Evolutionary conservation across 257 asterid genomes (phyloP).

Genomic region (Primulina huaijiensis): DNA sequence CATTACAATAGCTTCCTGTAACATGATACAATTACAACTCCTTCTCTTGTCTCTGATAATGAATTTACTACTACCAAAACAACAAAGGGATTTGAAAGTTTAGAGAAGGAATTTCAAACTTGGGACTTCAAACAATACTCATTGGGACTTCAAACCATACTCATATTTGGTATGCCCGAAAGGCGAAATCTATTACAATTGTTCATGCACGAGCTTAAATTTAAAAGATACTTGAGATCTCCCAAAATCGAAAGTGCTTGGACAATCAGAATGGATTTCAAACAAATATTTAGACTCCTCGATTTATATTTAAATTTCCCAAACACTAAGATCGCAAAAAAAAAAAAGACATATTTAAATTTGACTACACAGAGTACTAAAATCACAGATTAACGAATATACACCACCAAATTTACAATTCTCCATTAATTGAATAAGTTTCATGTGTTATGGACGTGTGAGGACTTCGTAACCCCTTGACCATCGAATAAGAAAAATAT

Average conservation of each 20-base stretch:
- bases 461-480: no score
- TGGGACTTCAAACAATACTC: not conserved
- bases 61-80: not conserved
- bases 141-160: not conserved
- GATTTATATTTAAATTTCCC: no score
- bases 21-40: conserved; percentile 6
- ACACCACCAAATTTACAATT: no score
- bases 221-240: no score
- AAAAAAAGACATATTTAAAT: no score
- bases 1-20: conserved; percentile 55
- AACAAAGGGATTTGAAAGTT: not conserved
- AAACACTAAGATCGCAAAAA: no score
- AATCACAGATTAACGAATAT: no score
- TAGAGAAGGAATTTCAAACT: not conserved
- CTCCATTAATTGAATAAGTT: no score
- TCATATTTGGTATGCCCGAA: not conserved
- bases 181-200: not conserved
- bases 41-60: not conserved
- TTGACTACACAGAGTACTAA: no score
- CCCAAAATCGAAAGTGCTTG: not conserved
- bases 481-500: no score
- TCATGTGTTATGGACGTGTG: no score
- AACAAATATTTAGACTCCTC: not conserved
- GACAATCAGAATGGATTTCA: not conserved
- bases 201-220: not conserved